phyloP scores from a whole-genome alignment of 2,329 filamentous ascomycete genomes.

The Zymoseptoria pseudotritici region DNA sequence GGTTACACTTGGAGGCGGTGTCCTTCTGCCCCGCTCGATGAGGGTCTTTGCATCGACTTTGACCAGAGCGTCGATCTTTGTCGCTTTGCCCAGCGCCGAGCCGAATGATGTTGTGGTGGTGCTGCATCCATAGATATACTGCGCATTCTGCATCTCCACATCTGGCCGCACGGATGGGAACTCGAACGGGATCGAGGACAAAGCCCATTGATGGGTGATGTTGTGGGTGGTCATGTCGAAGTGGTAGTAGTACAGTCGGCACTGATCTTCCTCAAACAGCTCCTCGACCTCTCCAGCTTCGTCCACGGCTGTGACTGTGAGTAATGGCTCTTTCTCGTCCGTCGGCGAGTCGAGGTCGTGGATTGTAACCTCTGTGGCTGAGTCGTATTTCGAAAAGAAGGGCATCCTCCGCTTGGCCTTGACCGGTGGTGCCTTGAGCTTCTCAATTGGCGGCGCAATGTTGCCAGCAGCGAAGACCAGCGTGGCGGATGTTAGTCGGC shows the following conservation, averaged over 20 bases:
- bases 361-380: slow-evolving; percentile 21
- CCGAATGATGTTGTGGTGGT: slow-evolving; percentile 51
- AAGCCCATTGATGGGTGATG: slow-evolving; percentile 57
- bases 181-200: slow-evolving; percentile 60
- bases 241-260: slow-evolving; percentile 61
- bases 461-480: slow-evolving; percentile 60
- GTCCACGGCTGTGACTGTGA: slow-evolving; percentile 10
- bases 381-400: slow-evolving; percentile 41
- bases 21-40: slow-evolving; percentile 44
- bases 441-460: slow-evolving; percentile 43
- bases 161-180: slow-evolving; percentile 55
- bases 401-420: slow-evolving; percentile 32
- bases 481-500: slow-evolving; percentile 58
- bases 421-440: slow-evolving; percentile 23
- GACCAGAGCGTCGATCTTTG: slow-evolving; percentile 58
- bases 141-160: slow-evolving; percentile 49
- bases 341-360: slow-evolving; percentile 24
- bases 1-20: slow-evolving; percentile 37
- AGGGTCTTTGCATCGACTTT: slow-evolving; percentile 53
- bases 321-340: slow-evolving; percentile 25
- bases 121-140: slow-evolving; percentile 62
- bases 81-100: slow-evolving; percentile 54
- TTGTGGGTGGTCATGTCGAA: slow-evolving; percentile 42
- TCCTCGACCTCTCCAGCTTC: slow-evolving; percentile 8
- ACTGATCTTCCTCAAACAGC: slow-evolving; percentile 54